A percentile compares a stretch with the other conserved stretches of the same genome.
Conservation (phyloP, 305 asterid genomes). For the Fraxinus albicans region DNA sequence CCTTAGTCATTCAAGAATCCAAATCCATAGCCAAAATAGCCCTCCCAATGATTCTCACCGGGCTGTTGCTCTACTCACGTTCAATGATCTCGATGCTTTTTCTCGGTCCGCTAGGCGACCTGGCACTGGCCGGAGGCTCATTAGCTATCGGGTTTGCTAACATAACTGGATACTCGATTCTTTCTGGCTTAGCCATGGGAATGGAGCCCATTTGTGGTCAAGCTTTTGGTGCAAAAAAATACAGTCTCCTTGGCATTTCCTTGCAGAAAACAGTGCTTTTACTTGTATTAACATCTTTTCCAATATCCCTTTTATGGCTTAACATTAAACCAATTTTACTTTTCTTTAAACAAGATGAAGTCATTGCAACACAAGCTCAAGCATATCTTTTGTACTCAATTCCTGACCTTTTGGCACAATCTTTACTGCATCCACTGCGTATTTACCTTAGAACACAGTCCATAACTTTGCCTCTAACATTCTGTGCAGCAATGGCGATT, state of each 20-base stretch:
- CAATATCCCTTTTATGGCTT: conserved; percentile 55
- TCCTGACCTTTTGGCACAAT: conserved; percentile 50
- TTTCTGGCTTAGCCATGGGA: conserved; percentile 66
- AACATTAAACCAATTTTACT: conserved; percentile 44
- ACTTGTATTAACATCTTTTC: conserved; percentile 43
- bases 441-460: conserved; percentile 63
- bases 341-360: conserved; percentile 46
- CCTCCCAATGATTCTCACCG: conserved; percentile 55
- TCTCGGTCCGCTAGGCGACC: conserved; percentile 52
- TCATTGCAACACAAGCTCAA: conserved; percentile 57
- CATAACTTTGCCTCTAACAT: conserved; percentile 52
- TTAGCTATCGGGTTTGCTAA: conserved; percentile 66
- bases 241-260: conserved; percentile 47
- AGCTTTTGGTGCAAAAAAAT: conserved; percentile 55
- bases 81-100: conserved; percentile 68
- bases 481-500: conserved; percentile 47
- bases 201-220: conserved; percentile 72
- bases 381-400: conserved; percentile 41
- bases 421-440: conserved; percentile 54
- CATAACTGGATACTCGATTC: conserved; percentile 58
- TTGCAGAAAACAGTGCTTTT: conserved; percentile 53
- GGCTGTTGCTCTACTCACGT: conserved; percentile 56
- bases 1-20: conserved; percentile 33
- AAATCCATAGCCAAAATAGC: conserved; percentile 43
- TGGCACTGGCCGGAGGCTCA: conserved; percentile 59